Conservation (phyloP, 176 grass and related monocot genomes). For the Tillandsia fasciculata region DNA sequence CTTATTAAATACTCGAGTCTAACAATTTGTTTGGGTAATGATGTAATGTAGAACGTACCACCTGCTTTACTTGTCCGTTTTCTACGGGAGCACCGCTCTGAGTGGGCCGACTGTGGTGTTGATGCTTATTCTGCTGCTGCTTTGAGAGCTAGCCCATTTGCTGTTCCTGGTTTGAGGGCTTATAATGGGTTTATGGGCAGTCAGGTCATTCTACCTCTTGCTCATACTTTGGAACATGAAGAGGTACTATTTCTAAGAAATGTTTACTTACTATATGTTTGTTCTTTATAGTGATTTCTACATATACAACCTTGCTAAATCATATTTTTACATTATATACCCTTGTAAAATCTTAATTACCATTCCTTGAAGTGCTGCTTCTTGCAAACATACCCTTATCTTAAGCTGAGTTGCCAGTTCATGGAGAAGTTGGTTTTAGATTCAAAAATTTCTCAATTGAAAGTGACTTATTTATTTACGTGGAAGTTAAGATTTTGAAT, state of each 20-base stretch:
- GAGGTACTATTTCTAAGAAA: conserved; percentile 42
- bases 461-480: too few species aligned
- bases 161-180: conserved; percentile 52
- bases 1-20: not conserved
- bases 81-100: conserved; percentile 84
- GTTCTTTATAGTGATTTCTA: conserved; percentile 14
- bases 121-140: conserved; percentile 89
- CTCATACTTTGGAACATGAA: conserved; percentile 86
- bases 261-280: not conserved
- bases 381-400: too few species aligned
- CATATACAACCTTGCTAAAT: not conserved
- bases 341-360: too few species aligned
- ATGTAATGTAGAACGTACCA: conserved; percentile 67
- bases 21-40: conserved; percentile 18
- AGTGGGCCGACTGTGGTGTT: conserved; percentile 84
- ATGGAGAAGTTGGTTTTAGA: too few species aligned
- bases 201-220: conserved; percentile 90
- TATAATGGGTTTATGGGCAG: conserved; percentile 54
- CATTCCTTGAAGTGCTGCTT: too few species aligned
- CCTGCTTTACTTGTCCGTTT: conserved; percentile 78
- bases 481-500: too few species aligned
- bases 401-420: too few species aligned
- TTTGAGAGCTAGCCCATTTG: conserved; percentile 63
- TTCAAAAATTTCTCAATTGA: too few species aligned
- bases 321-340: not conserved